These are phyloP conservation scores for Fusarium liriodendri DNA, from an alignment of 2,329 filamentous ascomycete genomes.

Conservation along the genomic window DNA sequence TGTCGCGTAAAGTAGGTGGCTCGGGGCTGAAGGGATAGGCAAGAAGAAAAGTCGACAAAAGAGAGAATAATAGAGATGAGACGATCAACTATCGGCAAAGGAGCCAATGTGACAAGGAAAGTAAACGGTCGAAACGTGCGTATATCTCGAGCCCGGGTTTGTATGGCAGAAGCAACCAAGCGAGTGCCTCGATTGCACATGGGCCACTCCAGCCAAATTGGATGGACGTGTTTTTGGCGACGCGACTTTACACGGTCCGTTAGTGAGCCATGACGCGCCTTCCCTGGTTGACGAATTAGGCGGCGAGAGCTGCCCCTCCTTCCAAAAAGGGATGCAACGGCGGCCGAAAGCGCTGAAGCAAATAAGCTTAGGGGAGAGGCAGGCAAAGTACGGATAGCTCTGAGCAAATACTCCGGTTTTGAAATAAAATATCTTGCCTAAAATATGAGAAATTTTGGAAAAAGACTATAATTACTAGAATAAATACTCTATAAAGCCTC, in stretches of 20 bases:
- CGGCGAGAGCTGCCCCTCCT: slow-evolving; percentile 28
- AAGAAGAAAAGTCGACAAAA: background rate
- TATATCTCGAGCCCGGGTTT: slow-evolving; percentile 7
- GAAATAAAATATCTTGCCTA: too few species aligned
- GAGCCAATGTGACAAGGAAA: slow-evolving; percentile 2
- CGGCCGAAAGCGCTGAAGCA: background rate
- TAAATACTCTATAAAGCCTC: too few species aligned
- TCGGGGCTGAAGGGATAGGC: background rate
- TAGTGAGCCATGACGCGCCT: slow-evolving; percentile 37
- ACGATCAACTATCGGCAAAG: background rate
- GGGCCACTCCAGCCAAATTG: slow-evolving; percentile 38
- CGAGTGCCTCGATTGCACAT: slow-evolving; percentile 23
- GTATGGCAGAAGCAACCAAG: background rate
- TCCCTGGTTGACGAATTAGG: slow-evolving; percentile 29
- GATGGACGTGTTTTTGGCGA: slow-evolving; percentile 44
- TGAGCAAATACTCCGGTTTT: too few species aligned
- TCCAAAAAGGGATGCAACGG: slow-evolving; percentile 5
- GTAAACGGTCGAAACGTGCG: background rate
- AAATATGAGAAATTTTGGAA: too few species aligned
- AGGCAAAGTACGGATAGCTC: too few species aligned
- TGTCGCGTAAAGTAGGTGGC: slow-evolving; percentile 36
- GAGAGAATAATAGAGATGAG: background rate
- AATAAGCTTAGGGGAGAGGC: background rate
- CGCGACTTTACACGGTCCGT: slow-evolving; percentile 34
- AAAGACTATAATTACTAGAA: too few species aligned